Evolutionary conservation across 1,139 yeast genomes (phyloP).

Genomic region (Groenewaldozyma auringiensis): DNA sequence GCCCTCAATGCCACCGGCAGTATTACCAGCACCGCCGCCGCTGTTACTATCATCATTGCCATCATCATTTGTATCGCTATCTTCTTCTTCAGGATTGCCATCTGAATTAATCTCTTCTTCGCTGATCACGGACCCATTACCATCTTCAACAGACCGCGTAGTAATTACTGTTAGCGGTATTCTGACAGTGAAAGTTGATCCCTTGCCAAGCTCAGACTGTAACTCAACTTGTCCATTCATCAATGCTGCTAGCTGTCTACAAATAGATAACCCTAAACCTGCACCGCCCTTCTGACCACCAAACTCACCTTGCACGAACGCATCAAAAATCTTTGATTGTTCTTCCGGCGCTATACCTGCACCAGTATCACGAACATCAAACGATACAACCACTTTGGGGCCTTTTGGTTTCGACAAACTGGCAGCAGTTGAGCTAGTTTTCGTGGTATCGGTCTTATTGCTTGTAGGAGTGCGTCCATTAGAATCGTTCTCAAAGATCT

Average conservation of each 20-base stretch:
- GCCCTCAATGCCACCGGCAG: no score
- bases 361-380: constrained; percentile 69
- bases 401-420: neutral
- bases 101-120: constrained; percentile 7
- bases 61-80: neutral
- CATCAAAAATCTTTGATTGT: constrained; percentile 81
- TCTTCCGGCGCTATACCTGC: constrained; percentile 81
- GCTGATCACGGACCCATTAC: constrained; percentile 16
- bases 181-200: constrained; percentile 73
- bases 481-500: neutral
- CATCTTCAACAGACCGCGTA: constrained; percentile 12
- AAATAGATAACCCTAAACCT: constrained; percentile 83
- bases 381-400: constrained; percentile 13
- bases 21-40: neutral
- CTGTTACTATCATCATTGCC: neutral
- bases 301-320: constrained; percentile 92
- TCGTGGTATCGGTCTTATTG: neutral
- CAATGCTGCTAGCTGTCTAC: constrained; percentile 78
- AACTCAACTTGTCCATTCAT: constrained; percentile 76
- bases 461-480: neutral
- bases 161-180: constrained; percentile 51
- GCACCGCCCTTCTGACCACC: constrained; percentile 90
- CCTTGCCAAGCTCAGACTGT: constrained; percentile 59
- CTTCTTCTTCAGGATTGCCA: neutral
- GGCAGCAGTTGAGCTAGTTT: neutral